Base-by-base conservation (phyloP, 345 rosid genomes). In the Aethionema arabicum region DNA sequence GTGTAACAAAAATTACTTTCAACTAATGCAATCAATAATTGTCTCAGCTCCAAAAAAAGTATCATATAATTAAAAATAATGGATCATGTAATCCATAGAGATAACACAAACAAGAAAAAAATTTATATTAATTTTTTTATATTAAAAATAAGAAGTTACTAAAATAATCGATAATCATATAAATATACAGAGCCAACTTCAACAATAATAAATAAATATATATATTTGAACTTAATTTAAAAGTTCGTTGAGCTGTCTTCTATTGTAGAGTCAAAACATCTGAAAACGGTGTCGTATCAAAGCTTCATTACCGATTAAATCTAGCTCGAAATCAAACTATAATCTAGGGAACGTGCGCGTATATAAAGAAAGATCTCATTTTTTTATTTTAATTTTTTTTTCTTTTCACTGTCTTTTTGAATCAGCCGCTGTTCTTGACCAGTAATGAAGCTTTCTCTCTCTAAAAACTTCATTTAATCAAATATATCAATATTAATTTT, bases 381-480 rank as follows among this genome's bases (percentile, higher is more conserved):
- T 5, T 5, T 5, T 35, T 35, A 35, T 5, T 5, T 35, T 21
- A 21, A 21, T 21, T 21, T 21, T 21, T 21, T 21, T 21, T 21
- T 2, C 27, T 21, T 21, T 21, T 21, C 27, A 21, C 27, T 21
- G 27, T 16, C 29, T n/a, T 9, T 45, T 39, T 70, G 52, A 56
- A 51, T 37, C 31, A 14, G 65, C 65, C 70, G 75, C 9, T 70
- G 61, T 70, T 70, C 75, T 70, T 70, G 75, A 70, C 74, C 70
- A 56, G 31, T 48, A 21, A 51, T 6, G 21, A 64, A 49, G 60
- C 49, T 63, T 50, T 51, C 54, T 70, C 48, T 70, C 38, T 56
- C 44, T 46, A 46, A 37, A 44, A 56, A 63, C 63, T 61, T 59
- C 29, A 46, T 35, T 66, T 52, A 44, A 59, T 38, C 61, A 38